Evolutionary conservation across 352 stramenopile species (phyloP), one percentile per base, ranked within the genome.

Genomic region (Pythium vanterpoolii): DNA sequence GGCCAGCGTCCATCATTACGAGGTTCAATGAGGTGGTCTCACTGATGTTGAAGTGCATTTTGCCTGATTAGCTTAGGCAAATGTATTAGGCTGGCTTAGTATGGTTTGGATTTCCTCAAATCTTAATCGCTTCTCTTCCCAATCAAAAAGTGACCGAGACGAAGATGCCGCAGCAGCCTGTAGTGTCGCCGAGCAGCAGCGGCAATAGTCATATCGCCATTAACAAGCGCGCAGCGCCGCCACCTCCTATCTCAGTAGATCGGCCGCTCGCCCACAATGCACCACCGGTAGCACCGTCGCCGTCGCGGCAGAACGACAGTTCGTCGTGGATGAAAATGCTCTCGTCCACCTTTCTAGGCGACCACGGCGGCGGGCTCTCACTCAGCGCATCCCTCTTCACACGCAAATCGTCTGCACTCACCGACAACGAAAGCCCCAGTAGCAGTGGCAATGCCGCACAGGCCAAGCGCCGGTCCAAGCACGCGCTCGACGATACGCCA

Each of bases 261-360:
- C 49, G 46, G 13, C 23, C 56, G 46, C 9, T 18, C 3, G 2
- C 8, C 24, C 14, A 23, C 14, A 13, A 23, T 13, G 18, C 34
- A 11, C 19, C 21, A 24, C n/a, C 28, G 53, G 13, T n/a, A 30
- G 42, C 57, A n/a, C 48, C 48, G 21, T 53, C 48, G 31, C 47
- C 27, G 34, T 46, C 26, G 36, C 46, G 18, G 27, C 42, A 44
- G 30, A 38, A n/a, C 44, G 54, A 47, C 8, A 16, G 57, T 23
- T 42, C 58, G 43, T 69, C 62, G 67, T 92, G 83, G 83, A 90
- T 92, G 80, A 88, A 87, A 58, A 87, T 92, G 75, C 76, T 92
- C 42, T 92, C 83, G 51, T 87, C 78, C 24, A 92, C 83, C 45
- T 89, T 92, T 34, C 69, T 90, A 2, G 83, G 83, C 27, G 78